A percentile compares a stretch with the other conserved stretches of the same genome.
These are phyloP conservation scores for Aspergillus uvarum DNA, from an alignment of 2,329 filamentous ascomycete genomes.

Conservation along the genomic window DNA sequence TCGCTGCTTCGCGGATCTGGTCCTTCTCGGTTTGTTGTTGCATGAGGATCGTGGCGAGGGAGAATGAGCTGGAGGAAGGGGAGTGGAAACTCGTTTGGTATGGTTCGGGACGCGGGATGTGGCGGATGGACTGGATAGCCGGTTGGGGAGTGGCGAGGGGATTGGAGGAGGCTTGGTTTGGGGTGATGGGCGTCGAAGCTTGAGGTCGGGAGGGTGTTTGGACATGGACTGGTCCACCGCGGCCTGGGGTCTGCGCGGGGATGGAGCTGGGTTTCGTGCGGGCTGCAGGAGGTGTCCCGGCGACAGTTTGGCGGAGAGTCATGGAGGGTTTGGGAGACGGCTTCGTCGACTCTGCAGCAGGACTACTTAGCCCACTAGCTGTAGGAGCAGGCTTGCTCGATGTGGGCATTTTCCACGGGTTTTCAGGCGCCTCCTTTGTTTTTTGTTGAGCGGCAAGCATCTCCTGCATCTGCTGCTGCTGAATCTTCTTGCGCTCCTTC, in stretches of 20 bases:
- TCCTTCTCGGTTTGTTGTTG: constrained; percentile 85
- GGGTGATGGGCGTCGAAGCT: constrained; percentile 42
- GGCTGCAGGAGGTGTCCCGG: constrained; percentile 41
- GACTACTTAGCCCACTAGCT: constrained; percentile 26
- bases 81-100: constrained; percentile 33
- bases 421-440: constrained; percentile 36
- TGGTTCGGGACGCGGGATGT: constrained; percentile 46
- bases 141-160: constrained; percentile 25
- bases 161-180: constrained; percentile 30
- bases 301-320: constrained; percentile 62
- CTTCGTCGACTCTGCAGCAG: constrained; percentile 23
- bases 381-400: constrained; percentile 31
- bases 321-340: constrained; percentile 49
- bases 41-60: constrained; percentile 83
- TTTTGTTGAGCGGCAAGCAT: constrained; percentile 34
- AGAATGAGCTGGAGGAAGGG: constrained; percentile 66
- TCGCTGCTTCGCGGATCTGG: constrained; percentile 73
- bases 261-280: constrained; percentile 29
- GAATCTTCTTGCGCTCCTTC: constrained; percentile 83
- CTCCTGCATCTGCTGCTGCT: constrained; percentile 62
- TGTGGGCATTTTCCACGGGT: constrained; percentile 64
- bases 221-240: constrained; percentile 27
- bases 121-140: constrained; percentile 47
- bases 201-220: constrained; percentile 19
- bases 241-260: constrained; percentile 50